Base-by-base conservation (phyloP, 1,284 basidiomycete species). In the Ganoderma lingzhi region DNA sequence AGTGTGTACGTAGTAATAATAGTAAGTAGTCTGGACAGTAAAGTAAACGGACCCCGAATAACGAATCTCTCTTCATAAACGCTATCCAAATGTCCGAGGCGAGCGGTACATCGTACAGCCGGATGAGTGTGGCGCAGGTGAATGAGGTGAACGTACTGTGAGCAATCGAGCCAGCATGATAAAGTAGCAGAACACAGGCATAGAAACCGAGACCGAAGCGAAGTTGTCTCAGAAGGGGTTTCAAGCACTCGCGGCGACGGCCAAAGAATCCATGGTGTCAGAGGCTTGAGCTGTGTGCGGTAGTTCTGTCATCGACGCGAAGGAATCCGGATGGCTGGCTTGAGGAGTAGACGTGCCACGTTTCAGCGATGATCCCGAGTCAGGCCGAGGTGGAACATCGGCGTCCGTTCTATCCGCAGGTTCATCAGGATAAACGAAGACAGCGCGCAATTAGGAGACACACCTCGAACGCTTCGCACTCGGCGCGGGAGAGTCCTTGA, bases 161-260 rank as follows among this genome's bases (percentile, higher is more conserved):
- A 65, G 62, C 55, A 68, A 58, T 32, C 42, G 60, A 64, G 64
- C 66, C 58, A 62, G 62, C 28, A 53, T 64, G 15, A 65, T 65
- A 62, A 62, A 60, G 62, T 65, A 65, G 32, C 23, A 28, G 30
- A 56, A 56, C 30, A 62, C 45, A 35, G 37, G 45, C 64, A 59
- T 14, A 48, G 48, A 53, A 64, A 45, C 64, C 62, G 41, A 61
- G 53, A 30, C 41, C 48, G 23, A 10, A 42, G 37, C 5, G 58
- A 60, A 56, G 45, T 48, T 30, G 58, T 41, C 35, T 14, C 17
- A 41, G 19, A 42, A 63, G 37, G 58, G 37, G 45, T 45, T 60
- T 73, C 68, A 73, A 30, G 72, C 72, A 64, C 72, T 73, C 42
- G 72, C 72, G 23, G 72, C 70, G 10, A 73, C 68, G 2, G 60